Conservation (phyloP, 306 rosid genomes). For the Begonia masoniana region DNA sequence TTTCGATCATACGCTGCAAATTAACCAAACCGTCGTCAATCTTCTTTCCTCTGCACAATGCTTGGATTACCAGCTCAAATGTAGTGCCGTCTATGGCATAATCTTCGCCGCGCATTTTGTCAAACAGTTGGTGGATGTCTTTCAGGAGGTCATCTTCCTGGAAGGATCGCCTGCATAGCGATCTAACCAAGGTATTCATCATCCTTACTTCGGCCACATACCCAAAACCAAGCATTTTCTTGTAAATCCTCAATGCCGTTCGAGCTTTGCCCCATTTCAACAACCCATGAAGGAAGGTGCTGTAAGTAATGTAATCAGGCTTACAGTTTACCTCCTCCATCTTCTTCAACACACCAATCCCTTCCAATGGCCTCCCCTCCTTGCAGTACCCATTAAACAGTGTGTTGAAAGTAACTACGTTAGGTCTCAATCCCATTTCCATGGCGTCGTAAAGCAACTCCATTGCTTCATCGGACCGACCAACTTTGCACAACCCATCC, state of each 20-base stretch:
- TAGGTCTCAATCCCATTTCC: conserved; percentile 39
- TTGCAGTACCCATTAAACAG: conserved; percentile 58
- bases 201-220: conserved; percentile 33
- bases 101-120: conserved; percentile 31
- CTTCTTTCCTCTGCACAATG: conserved; percentile 26
- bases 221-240: conserved; percentile 47
- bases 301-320: conserved; percentile 53
- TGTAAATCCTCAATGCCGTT: conserved; percentile 25
- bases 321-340: conserved; percentile 43
- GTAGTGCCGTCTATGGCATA: conserved; percentile 27
- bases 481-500: conserved; percentile 83
- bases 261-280: conserved; percentile 46
- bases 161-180: conserved; percentile 35
- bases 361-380: conserved; percentile 60
- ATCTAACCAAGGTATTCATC: conserved; percentile 44
- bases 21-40: conserved; percentile 25
- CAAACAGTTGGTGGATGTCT: conserved; percentile 39
- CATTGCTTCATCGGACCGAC: conserved; percentile 64
- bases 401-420: conserved; percentile 49
- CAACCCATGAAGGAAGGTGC: conserved; percentile 57
- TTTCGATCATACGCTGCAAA: conserved; percentile 32
- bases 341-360: conserved; percentile 35
- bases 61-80: conserved; percentile 29
- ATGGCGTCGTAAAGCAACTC: conserved; percentile 50
- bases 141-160: conserved; percentile 24